Evolutionary conservation across 2,329 filamentous ascomycete species (phyloP).

Genomic region (Pezicula radicicola): DNA sequence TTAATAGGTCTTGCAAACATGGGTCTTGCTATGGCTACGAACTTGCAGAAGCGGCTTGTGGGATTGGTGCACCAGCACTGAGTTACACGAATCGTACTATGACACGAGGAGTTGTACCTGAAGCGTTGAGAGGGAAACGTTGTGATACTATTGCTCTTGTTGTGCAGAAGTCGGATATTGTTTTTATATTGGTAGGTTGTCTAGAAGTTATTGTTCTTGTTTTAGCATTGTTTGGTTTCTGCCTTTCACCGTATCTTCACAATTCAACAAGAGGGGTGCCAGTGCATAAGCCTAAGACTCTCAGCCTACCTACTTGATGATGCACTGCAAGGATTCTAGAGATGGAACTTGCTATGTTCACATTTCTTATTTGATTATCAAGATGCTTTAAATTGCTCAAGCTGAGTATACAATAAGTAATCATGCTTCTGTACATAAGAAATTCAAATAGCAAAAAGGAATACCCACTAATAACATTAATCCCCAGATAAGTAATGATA

Average conservation of each 20-base stretch:
- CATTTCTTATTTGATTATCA: not conserved
- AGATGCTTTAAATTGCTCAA: not conserved
- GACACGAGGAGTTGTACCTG: slow-evolving; percentile 33
- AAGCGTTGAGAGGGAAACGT: slow-evolving; percentile 31
- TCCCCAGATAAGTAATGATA: slow-evolving; percentile 33
- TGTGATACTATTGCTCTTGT: slow-evolving; percentile 30
- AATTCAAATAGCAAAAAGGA: no score
- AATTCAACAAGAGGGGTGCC: no score
- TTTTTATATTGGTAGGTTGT: slow-evolving; percentile 23
- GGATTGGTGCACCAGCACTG: slow-evolving; percentile 15
- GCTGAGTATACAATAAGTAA: no score
- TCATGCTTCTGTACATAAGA: no score
- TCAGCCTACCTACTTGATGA: no score
- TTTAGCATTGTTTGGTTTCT: no score
- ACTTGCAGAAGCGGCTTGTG: slow-evolving; percentile 21
- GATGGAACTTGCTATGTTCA: no score
- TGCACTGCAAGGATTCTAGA: no score
- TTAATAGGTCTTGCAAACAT: slow-evolving; percentile 20
- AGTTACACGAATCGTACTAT: slow-evolving; percentile 39
- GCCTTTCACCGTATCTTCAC: no score
- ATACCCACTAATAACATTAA: not conserved
- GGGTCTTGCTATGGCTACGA: slow-evolving; percentile 21
- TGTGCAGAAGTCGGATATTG: slow-evolving; percentile 8
- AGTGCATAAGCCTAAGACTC: no score
- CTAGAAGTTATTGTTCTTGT: no score